Evolutionary conservation across 1,139 yeast species (phyloP), one percentile per base, ranked within the genome.

Genomic region (Wickerhamomyces sp.): DNA sequence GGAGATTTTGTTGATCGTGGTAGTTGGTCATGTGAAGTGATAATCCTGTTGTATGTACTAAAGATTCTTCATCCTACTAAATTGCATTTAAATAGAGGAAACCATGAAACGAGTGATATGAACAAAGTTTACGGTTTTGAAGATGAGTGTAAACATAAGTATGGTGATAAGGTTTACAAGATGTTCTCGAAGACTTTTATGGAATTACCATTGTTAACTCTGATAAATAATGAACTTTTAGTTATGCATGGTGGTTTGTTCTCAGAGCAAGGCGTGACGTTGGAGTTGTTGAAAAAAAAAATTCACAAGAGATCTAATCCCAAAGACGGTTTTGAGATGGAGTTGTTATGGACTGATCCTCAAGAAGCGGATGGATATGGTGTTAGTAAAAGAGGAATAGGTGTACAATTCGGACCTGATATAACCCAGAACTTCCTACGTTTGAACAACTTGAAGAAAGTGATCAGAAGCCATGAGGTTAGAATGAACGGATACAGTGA

Each of bases 1-100:
- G 98, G 99, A 32, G 98, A 93, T 62, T 91, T 91, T 62, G 98
- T 91, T 5, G 99, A 91, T 56, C 72, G 99, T 55, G 99, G 99
- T 2, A 85, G 95, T 7, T 91, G 98, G 97, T 87, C 96, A 5
- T 85, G 95, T 55, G 99, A 91, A 58, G 94, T 91, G 35, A 96
- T 96, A 2, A 65, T 93, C 33, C 68, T 85, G 32, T 70, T 87
- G 35, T 89, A 86, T 58, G 73, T 82, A 12, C 72, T 86, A 59
- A 91, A 91, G 63, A 68, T 88, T 28, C 60, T 84, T 28, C 83
- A 71, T 54, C 99, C 99, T n/a, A 54, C 62, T 5, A 68, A 74
- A 32, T 61, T 91, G 34, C 88, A 64, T 59, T 59, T 91, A 45
- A 91, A 91, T 62, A 74, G 99, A 54, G 98, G 99, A 22, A 91